Conservation (phyloP, 2,329 filamentous ascomycete genomes). For the Passalora sequoiae region DNA sequence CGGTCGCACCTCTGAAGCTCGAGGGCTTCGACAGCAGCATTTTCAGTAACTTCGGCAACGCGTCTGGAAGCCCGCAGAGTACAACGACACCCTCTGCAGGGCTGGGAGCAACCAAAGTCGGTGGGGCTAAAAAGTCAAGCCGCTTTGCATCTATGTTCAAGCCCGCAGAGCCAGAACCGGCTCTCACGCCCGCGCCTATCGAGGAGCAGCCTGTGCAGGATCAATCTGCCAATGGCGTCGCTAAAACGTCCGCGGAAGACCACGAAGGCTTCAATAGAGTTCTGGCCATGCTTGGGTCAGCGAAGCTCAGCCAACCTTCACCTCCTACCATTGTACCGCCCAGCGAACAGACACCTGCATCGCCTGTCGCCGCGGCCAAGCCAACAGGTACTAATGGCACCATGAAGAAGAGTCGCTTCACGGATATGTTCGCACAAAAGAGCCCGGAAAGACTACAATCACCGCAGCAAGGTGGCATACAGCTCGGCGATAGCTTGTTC, state of each 20-base stretch:
- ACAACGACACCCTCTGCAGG: constrained; percentile 15
- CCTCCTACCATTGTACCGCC: constrained; percentile 15
- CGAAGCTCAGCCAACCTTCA: constrained; percentile 36
- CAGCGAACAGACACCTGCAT: constrained; percentile 21
- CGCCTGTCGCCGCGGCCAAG: constrained; percentile 21
- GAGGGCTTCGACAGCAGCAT: constrained; percentile 72
- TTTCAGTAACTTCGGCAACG: constrained; percentile 58
- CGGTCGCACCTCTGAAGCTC: constrained; percentile 57
- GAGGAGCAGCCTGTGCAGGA: constrained; percentile 11
- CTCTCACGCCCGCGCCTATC: constrained; percentile 10
- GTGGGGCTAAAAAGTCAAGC: constrained; percentile 64
- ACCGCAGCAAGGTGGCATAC: constrained; percentile 19
- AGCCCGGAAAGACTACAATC: constrained; percentile 30
- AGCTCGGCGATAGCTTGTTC: constrained; percentile 15
- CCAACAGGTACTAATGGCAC: constrained; percentile 23
- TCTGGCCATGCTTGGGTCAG: constrained; percentile 69
- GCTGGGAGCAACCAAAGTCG: constrained; percentile 32
- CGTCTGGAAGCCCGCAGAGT: constrained; percentile 25
- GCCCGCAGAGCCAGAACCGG: constrained; percentile 19
- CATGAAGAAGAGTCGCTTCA: constrained; percentile 31
- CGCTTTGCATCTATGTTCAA: constrained; percentile 74
- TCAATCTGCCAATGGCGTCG: constrained; percentile 25
- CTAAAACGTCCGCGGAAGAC: constrained; percentile 56
- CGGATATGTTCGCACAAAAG: constrained; percentile 31
- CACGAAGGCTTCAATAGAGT: constrained; percentile 72